Conservation (phyloP, 1,284 basidiomycete species). For the Ceratobasidium sp. region DNA sequence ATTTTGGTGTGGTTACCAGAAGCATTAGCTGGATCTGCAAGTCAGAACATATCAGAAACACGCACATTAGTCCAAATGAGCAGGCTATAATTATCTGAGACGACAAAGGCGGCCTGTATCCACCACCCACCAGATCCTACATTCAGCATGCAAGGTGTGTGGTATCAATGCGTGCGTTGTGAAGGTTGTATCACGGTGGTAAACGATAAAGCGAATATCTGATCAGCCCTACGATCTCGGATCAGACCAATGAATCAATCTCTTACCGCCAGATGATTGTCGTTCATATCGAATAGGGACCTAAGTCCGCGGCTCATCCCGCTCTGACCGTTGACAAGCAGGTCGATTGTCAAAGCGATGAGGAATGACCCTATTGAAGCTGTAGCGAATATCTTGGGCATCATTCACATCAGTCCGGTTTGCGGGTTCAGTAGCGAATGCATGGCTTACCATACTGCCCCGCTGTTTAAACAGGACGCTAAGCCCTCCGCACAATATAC, state of each 20-base stretch:
- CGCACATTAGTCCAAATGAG: constrained; percentile 34
- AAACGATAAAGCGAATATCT: neutral
- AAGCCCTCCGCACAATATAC: constrained; percentile 19
- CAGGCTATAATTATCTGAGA: constrained; percentile 31
- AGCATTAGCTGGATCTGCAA: neutral
- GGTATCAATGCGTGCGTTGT: neutral
- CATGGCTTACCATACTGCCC: constrained; percentile 18
- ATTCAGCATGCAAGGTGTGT: neutral
- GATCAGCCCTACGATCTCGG: neutral
- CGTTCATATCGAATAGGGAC: constrained; percentile 41
- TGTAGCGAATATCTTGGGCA: constrained; percentile 37
- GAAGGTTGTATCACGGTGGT: neutral
- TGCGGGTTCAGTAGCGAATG: neutral
- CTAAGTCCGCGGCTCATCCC: constrained; percentile 43
- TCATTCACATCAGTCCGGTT: neutral
- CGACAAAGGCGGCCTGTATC: constrained; percentile 38
- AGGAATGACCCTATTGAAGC: constrained; percentile 31
- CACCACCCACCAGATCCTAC: constrained; percentile 40
- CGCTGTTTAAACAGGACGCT: constrained; percentile 40
- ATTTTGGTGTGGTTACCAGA: neutral
- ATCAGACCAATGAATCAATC: neutral
- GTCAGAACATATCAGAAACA: neutral
- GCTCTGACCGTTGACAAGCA: constrained; percentile 36
- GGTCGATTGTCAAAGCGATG: constrained; percentile 27
- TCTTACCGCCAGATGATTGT: constrained; percentile 40